Evolutionary conservation across 2,329 filamentous ascomycete genomes (phyloP), one percentile per base, ranked within the genome.

Genomic region (Sporothrix brunneoviolacea): DNA sequence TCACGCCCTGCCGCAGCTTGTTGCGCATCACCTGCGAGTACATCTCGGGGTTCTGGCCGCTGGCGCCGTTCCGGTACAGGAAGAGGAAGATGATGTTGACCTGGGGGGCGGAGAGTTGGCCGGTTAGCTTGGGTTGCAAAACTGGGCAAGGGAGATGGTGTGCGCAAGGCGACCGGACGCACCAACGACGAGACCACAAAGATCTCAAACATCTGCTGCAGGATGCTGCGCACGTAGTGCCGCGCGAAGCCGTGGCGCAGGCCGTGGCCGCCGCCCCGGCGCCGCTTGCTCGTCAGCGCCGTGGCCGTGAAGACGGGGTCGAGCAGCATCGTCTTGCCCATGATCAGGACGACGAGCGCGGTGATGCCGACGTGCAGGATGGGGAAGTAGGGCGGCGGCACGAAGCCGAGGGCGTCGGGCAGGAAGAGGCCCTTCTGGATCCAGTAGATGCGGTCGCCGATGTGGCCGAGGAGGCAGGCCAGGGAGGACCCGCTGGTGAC

Each of bases 11-110:
- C 22, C 43, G 39, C 42, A 53, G 47, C 47, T 50, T 53, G 47
- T 53, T 53, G 37, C 51, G 51, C 51, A 53, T 53, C 12, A 50
- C 32, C 36, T 50, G 47, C 5, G 51, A 53, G 48, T 53, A 53
- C 19, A 53, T 35, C 19, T 53, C 51, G 27, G 51, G 46, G 38
- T 50, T 53, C 27, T 50, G 47, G 37, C 38, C 38, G 32, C 51
- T 47, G 38, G 37, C 41, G 37, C 38, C 47, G 39, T 53, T 44
- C 7, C 22, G 47, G 39, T 43, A 53, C 15, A 48, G 24, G 32
- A 53, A 24, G 4, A 53, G n/a, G n/a, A 53, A 42, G 47, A 50
- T 24, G 27, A 50, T 50, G 42, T 50, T 53, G 27, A 53, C n/a
- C 51, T 47, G 43, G 5, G n/a, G 12, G 6, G 3, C 5, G 18